A percentile compares a stretch with the other conserved stretches of the same genome.
These are phyloP conservation scores for Nematocida ausubeli DNA, from an alignment of 371 early-diverging fungal genomes.

Conservation along the genomic window DNA sequence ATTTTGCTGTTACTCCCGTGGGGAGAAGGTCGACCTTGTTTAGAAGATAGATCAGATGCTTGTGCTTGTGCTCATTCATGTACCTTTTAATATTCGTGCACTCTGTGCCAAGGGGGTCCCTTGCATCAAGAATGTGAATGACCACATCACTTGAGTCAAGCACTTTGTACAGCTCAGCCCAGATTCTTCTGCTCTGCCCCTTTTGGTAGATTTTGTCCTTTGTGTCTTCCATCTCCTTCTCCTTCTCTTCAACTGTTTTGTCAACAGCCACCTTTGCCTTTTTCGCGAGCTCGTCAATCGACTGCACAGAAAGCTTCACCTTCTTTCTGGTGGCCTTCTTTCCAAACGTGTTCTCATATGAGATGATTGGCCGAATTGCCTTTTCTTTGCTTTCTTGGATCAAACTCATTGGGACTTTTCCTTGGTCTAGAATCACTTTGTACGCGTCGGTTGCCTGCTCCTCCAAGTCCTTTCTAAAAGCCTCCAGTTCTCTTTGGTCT, in stretches of 20 bases:
- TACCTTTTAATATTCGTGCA: slow-evolving; percentile 83
- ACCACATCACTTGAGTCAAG: slow-evolving; percentile 95
- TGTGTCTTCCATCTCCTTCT: slow-evolving; percentile 69
- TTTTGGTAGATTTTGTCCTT: slow-evolving; percentile 69
- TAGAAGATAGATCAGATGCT: slow-evolving; percentile 91
- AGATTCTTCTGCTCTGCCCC: slow-evolving; percentile 93
- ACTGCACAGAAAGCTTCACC: slow-evolving; percentile 71
- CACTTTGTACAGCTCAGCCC: slow-evolving; percentile 98
- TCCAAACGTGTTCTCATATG: slow-evolving; percentile 82
- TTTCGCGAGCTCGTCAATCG: slow-evolving; percentile 77
- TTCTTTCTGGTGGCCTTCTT: slow-evolving; percentile 82
- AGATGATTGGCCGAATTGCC: slow-evolving; percentile 73
- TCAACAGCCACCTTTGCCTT: slow-evolving; percentile 13
- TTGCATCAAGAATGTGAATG: slow-evolving; percentile 92
- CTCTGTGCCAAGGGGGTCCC: slow-evolving; percentile 92
- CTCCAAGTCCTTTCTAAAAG: slow-evolving; percentile 71
- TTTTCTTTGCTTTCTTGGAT: slow-evolving; percentile 73
- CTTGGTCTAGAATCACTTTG: slow-evolving; percentile 83
- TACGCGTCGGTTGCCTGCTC: slow-evolving; percentile 74
- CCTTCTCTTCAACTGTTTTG: slow-evolving; percentile 5
- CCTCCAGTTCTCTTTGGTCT: slow-evolving; percentile 76
- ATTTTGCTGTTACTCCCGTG: slow-evolving; percentile 90
- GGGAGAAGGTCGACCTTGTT: slow-evolving; percentile 99
- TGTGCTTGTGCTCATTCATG: slow-evolving; percentile 87
- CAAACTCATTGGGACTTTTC: slow-evolving; percentile 90